Conservation (phyloP, 106 monocot genomes). For the Dactylorhiza incarnata region DNA sequence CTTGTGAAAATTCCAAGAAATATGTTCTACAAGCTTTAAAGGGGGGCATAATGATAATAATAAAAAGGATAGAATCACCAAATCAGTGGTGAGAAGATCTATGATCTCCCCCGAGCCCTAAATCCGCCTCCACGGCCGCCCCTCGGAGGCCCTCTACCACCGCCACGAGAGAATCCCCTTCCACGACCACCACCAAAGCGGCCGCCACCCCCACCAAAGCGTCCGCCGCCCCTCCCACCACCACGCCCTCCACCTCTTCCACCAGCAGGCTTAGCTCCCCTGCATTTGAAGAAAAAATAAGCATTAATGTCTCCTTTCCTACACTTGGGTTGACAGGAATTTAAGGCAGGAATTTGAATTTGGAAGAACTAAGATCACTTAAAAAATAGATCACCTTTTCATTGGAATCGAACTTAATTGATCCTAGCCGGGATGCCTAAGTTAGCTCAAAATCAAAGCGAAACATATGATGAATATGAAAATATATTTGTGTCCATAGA, state of each 20-base stretch:
- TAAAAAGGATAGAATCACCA: not conserved
- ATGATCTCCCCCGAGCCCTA: slow-evolving; percentile 50
- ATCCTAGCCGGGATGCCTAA: too few species aligned
- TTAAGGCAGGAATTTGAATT: not conserved
- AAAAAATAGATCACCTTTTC: too few species aligned
- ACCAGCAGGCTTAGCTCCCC: slow-evolving; percentile 23
- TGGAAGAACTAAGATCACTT: too few species aligned
- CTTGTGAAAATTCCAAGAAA: not conserved
- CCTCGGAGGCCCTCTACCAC: slow-evolving; percentile 30
- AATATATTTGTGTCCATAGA: too few species aligned
- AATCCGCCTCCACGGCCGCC: slow-evolving; percentile 46
- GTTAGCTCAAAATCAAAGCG: too few species aligned
- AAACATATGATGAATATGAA: too few species aligned
- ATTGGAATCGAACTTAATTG: too few species aligned
- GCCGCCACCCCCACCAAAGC: slow-evolving; percentile 19
- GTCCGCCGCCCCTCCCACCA: slow-evolving; percentile 31
- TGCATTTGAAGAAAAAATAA: slow-evolving; percentile 10
- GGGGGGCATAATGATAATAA: not conserved
- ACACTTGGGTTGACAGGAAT: not conserved
- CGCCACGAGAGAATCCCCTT: slow-evolving; percentile 36
- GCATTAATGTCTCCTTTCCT: not conserved
- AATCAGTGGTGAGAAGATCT: not conserved
- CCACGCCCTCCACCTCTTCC: slow-evolving; percentile 53
- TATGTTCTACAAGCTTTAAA: not conserved
- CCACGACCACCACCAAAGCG: slow-evolving; percentile 57